phyloP scores from a whole-genome alignment of 768 basidiomycete genomes.

The Lactifluus hygrophoroides region DNA sequence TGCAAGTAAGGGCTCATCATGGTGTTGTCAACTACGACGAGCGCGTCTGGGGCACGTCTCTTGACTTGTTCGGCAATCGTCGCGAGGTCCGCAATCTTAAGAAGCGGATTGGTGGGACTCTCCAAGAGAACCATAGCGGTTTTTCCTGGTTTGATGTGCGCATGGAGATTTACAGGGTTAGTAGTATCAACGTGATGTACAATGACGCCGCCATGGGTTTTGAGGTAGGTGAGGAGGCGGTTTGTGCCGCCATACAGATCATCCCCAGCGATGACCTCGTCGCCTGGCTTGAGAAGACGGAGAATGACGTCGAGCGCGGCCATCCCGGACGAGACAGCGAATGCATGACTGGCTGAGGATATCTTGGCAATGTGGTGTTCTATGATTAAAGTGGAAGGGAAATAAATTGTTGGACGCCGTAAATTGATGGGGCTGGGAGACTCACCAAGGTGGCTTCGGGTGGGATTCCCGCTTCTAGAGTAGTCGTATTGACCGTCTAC shows the following conservation, averaged over 20 bases:
- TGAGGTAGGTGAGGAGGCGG: slow-evolving; percentile 84
- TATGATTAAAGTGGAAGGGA: slow-evolving; percentile 27
- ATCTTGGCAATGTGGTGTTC: slow-evolving; percentile 98
- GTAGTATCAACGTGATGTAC: slow-evolving; percentile 96
- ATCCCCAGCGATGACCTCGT: slow-evolving; percentile 92
- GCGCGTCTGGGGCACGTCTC: slow-evolving; percentile 66
- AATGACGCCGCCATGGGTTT: slow-evolving; percentile 76
- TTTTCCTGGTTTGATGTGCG: slow-evolving; percentile 59
- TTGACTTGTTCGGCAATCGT: slow-evolving; percentile 79
- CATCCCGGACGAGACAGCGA: slow-evolving; percentile 96
- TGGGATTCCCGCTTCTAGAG: slow-evolving; percentile 92
- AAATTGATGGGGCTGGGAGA: neutral
- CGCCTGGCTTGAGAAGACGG: slow-evolving; percentile 89
- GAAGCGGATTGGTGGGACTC: slow-evolving; percentile 93
- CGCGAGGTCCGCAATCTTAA: slow-evolving; percentile 89
- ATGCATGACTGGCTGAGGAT: slow-evolving; percentile 83
- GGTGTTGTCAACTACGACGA: slow-evolving; percentile 92
- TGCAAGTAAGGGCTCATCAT: slow-evolving; percentile 99
- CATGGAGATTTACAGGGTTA: slow-evolving; percentile 49
- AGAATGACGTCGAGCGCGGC: slow-evolving; percentile 94
- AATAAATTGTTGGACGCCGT: neutral
- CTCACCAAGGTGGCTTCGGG: slow-evolving; percentile 86
- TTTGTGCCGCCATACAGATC: slow-evolving; percentile 98
- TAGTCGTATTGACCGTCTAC: slow-evolving; percentile 87
- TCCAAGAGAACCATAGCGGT: slow-evolving; percentile 95